Conservation (phyloP, 2,329 filamentous ascomycete species). For the Fusarium foetens region DNA sequence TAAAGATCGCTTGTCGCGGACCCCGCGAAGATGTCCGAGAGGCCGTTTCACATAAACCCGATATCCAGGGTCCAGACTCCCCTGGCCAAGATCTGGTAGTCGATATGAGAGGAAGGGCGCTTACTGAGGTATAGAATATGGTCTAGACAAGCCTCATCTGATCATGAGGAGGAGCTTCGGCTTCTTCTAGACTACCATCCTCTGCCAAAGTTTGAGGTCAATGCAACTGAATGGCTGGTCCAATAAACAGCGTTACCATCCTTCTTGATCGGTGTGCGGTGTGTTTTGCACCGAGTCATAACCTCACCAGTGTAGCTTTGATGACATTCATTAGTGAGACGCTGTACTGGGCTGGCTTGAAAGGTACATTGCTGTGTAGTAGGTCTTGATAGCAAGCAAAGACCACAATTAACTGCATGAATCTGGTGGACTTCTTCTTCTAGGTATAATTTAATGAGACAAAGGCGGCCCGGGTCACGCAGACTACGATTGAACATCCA, state of each 20-base stretch:
- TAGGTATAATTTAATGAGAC: not conserved
- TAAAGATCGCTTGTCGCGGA: not conserved
- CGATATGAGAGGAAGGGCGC: not conserved
- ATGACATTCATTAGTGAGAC: not conserved
- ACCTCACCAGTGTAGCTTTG: not conserved
- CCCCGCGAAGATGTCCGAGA: not conserved
- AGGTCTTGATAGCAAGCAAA: not conserved
- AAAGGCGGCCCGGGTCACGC: not conserved
- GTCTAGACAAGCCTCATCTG: slow-evolving; percentile 16
- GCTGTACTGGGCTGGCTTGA: not conserved
- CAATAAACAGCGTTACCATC: not conserved
- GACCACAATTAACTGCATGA: not conserved
- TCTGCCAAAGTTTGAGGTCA: not conserved
- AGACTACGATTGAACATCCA: not conserved
- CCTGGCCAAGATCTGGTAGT: not conserved
- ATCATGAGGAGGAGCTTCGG: not conserved
- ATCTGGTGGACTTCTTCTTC: not conserved
- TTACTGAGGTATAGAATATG: not conserved
- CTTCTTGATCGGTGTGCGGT: not conserved
- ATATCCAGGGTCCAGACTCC: slow-evolving; percentile 13
- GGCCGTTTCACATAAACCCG: not conserved
- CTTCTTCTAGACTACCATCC: slow-evolving; percentile 28
- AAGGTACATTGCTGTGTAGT: not conserved
- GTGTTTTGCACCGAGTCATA: not conserved
- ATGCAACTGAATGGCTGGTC: not conserved